Conservation (phyloP, 495 filamentous ascomycete species). For the Penicillium parvum region DNA sequence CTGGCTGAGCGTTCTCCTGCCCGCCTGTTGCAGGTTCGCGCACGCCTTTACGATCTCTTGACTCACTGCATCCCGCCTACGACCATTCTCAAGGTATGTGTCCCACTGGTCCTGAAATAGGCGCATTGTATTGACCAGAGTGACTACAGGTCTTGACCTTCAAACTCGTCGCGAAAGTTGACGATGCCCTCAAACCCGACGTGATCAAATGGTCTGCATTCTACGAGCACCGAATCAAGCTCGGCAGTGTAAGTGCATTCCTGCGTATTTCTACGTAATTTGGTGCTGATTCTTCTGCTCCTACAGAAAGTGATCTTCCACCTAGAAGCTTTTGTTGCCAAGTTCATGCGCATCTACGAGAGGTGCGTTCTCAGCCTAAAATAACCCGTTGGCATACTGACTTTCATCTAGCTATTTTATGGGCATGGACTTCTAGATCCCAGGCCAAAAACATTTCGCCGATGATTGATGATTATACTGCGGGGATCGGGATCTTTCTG, state of each 20-base stretch:
- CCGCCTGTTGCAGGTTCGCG: conserved; percentile 77
- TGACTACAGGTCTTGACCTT: conserved; percentile 68
- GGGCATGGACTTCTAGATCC: conserved; percentile 69
- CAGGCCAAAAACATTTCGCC: conserved; percentile 10
- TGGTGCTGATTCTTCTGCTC: conserved; percentile 12
- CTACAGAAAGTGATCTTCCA: conserved; percentile 93
- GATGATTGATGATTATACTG: conserved; percentile 37
- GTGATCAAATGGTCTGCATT: conserved; percentile 95
- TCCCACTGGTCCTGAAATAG: not conserved
- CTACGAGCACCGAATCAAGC: conserved; percentile 88
- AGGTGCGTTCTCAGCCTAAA: conserved; percentile 41
- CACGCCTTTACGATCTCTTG: conserved; percentile 90
- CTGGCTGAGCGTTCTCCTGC: conserved; percentile 85
- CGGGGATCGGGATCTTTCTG: not conserved
- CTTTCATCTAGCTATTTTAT: conserved; percentile 66
- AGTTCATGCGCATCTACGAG: conserved; percentile 95
- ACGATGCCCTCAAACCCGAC: conserved; percentile 83
- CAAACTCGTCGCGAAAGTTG: conserved; percentile 79
- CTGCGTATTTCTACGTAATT: not conserved
- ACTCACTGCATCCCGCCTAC: conserved; percentile 96
- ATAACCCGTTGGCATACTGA: not conserved
- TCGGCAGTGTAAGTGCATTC: conserved; percentile 57
- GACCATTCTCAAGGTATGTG: conserved; percentile 73
- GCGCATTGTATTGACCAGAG: not conserved
- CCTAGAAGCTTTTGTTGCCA: conserved; percentile 95